Conservation (phyloP, 306 rosid genomes). For the Aeschynomene evenia region DNA sequence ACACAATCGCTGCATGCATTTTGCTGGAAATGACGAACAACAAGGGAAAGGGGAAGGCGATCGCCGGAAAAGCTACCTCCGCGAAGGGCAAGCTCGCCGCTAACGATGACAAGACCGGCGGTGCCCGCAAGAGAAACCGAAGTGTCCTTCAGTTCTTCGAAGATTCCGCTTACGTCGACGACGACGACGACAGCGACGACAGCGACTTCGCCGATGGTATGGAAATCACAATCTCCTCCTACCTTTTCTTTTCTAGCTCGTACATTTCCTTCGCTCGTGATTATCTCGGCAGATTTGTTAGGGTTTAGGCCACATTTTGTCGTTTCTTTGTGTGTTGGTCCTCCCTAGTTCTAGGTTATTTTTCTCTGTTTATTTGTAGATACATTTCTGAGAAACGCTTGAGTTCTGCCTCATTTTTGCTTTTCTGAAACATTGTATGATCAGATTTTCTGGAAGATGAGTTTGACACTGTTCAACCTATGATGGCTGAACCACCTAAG, state of each 20-base stretch:
- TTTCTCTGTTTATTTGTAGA: too few relatives aligned
- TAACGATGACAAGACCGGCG: conserved; percentile 48
- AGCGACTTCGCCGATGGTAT: conserved; percentile 58
- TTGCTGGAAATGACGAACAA: conserved; percentile 54
- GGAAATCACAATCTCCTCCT: neutral
- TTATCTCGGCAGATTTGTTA: neutral
- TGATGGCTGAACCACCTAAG: conserved; percentile 42
- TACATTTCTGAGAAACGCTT: neutral
- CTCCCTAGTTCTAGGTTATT: neutral
- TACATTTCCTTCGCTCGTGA: neutral
- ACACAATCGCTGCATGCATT: conserved; percentile 29
- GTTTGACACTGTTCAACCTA: conserved; percentile 33
- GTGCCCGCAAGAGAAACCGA: conserved; percentile 51
- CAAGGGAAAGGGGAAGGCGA: conserved; percentile 72
- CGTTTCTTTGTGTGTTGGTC: neutral
- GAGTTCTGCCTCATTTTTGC: neutral
- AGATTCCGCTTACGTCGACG: conserved; percentile 47
- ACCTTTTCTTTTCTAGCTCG: neutral
- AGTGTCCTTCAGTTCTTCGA: conserved; percentile 72
- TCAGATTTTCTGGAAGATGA: conserved; percentile 66
- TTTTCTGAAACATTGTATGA: neutral
- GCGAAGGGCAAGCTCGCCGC: conserved; percentile 47
- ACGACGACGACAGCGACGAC: conserved; percentile 26
- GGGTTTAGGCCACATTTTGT: conserved; percentile 34
- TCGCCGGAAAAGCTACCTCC: conserved; percentile 45